A percentile compares a stretch with the other conserved stretches of the same genome.
These are phyloP conservation scores for Ceratocystis albifundus DNA, from an alignment of 2,329 filamentous ascomycete genomes.

Conservation along the genomic window DNA sequence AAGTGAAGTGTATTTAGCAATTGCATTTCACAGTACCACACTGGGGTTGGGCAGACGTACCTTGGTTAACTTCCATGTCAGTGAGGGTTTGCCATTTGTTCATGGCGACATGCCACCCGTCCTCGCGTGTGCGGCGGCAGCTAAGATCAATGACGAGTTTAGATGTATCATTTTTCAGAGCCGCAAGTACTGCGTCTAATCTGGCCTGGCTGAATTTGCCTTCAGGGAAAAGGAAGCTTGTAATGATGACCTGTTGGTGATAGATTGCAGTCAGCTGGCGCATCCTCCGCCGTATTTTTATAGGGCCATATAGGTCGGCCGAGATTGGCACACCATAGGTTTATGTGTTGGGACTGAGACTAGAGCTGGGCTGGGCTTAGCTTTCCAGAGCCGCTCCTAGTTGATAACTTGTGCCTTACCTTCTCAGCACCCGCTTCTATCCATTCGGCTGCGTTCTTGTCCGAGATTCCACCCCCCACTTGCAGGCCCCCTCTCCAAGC, in stretches of 20 bases:
- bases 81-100: constrained; percentile 98
- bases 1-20: constrained; percentile 15
- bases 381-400: neutral
- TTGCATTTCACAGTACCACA: neutral
- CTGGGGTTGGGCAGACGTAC: constrained; percentile 36
- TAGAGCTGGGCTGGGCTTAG: neutral
- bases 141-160: constrained; percentile 93
- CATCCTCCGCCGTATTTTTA: neutral
- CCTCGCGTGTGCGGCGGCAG: constrained; percentile 60
- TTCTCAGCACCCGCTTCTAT: constrained; percentile 79
- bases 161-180: constrained; percentile 59
- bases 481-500: constrained; percentile 76
- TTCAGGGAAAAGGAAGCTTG: constrained; percentile 82
- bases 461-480: constrained; percentile 85
- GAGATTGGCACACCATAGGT: neutral
- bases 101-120: constrained; percentile 93
- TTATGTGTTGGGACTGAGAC: neutral
- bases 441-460: constrained; percentile 75
- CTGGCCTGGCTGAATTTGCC: constrained; percentile 68
- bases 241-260: constrained; percentile 74
- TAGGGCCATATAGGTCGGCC: too few relatives aligned
- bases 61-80: constrained; percentile 83
- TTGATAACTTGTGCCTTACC: constrained; percentile 39
- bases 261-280: neutral
- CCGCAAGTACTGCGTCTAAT: constrained; percentile 60